Conservation (phyloP, 192 early-diverging fungal genomes). For the Linnemannia exigua region DNA sequence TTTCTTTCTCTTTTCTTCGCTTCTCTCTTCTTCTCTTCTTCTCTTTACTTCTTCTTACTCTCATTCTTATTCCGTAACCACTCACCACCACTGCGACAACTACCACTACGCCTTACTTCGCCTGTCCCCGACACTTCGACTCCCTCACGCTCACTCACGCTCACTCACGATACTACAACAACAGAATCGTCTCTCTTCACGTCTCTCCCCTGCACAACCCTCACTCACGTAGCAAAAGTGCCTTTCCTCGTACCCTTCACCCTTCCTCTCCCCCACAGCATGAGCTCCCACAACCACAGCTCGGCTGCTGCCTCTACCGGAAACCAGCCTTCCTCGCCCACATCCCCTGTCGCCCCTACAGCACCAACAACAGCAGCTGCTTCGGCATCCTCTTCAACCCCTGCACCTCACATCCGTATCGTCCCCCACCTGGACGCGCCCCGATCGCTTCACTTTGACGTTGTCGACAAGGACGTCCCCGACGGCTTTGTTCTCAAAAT, state of each 20-base stretch:
- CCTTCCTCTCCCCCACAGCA: constrained; percentile 31
- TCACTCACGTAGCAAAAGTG: constrained; percentile 24
- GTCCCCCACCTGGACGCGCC: constrained; percentile 69
- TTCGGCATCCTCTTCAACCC: constrained; percentile 20
- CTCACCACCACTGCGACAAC: not conserved
- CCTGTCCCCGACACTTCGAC: not conserved
- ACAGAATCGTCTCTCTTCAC: not conserved
- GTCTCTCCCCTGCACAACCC: not conserved
- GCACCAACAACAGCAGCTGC: not conserved
- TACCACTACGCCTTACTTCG: not conserved
- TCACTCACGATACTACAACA: not conserved
- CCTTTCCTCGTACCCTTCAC: constrained; percentile 56
- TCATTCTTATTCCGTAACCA: not conserved
- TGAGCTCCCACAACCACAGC: constrained; percentile 28
- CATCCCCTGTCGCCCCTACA: not conserved
- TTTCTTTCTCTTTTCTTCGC: not conserved
- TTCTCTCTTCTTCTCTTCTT: not conserved
- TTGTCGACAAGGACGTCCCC: constrained; percentile 71
- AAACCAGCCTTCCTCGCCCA: not conserved
- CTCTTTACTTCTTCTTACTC: not conserved
- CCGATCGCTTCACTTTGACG: constrained; percentile 67
- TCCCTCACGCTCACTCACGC: not conserved
- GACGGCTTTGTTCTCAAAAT: constrained; percentile 76
- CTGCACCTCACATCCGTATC: constrained; percentile 65
- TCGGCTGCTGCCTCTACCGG: not conserved